Conservation (phyloP, 345 rosid genomes). For the Citrus unshiu region DNA sequence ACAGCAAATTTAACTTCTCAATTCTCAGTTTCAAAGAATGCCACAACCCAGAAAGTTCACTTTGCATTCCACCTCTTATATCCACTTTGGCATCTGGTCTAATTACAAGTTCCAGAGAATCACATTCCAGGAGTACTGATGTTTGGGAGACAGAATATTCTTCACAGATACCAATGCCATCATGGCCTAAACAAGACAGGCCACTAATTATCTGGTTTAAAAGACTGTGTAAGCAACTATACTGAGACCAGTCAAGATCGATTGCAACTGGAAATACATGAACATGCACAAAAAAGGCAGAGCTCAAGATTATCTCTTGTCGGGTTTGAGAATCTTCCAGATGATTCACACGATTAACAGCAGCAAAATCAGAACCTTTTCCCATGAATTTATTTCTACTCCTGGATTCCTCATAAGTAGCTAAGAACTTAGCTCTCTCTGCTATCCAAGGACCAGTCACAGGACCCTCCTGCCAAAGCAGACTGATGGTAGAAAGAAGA, state of each 20-base stretch:
- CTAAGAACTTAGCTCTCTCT: constrained; percentile 72
- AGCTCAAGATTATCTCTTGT: constrained; percentile 60
- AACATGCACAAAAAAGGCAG: constrained; percentile 58
- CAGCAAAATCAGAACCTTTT: constrained; percentile 67
- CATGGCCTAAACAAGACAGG: constrained; percentile 32
- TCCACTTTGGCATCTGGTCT: constrained; percentile 52
- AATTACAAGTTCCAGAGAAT: constrained; percentile 60
- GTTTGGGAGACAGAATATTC: constrained; percentile 42
- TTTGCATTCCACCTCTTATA: constrained; percentile 56
- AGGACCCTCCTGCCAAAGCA: constrained; percentile 75
- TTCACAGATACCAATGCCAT: constrained; percentile 24
- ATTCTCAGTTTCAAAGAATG: constrained; percentile 52
- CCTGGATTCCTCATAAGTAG: constrained; percentile 51
- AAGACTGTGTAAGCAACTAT: constrained; percentile 37
- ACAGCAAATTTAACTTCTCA: constrained; percentile 53
- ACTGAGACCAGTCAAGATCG: constrained; percentile 48
- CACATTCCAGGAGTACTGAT: constrained; percentile 71
- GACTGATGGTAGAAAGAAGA: constrained; percentile 52
- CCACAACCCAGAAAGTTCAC: constrained; percentile 93
- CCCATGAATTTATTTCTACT: constrained; percentile 40
- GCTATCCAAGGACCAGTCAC: constrained; percentile 62
- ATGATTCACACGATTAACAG: constrained; percentile 52
- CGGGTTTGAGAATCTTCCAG: constrained; percentile 57
- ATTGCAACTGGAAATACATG: constrained; percentile 43
- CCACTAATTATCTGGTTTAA: constrained; percentile 45